phyloP scores from a whole-genome alignment of 768 basidiomycete genomes.

The Mrakia hoshinonis region DNA sequence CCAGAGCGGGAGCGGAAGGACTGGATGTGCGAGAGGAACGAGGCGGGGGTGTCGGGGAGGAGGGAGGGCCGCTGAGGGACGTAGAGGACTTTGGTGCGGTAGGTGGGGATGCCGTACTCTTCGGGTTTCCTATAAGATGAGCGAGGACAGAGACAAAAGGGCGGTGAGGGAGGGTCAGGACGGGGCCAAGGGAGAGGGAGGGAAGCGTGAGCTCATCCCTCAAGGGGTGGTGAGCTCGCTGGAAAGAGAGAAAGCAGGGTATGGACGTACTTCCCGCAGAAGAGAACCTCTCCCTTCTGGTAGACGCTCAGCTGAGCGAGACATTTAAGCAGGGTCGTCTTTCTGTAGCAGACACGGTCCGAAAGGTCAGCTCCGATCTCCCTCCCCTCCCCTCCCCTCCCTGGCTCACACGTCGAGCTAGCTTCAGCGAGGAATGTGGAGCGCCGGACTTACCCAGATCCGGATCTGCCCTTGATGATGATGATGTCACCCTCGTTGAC shows the following conservation, averaged over 20 bases:
- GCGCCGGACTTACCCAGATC: slow-evolving; percentile 52
- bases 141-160: background rate
- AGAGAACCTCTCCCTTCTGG: slow-evolving; percentile 52
- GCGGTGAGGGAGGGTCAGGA: background rate
- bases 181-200: background rate
- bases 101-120: slow-evolving; percentile 53
- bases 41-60: slow-evolving; percentile 68
- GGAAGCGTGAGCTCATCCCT: background rate
- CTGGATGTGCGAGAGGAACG: slow-evolving; percentile 56
- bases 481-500: slow-evolving; percentile 67
- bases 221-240: background rate
- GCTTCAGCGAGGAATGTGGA: no score
- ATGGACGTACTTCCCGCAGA: slow-evolving; percentile 53
- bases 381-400: background rate
- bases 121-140: slow-evolving; percentile 29
- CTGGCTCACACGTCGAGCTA: no score
- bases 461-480: slow-evolving; percentile 69
- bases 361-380: background rate
- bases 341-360: slow-evolving; percentile 32
- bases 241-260: background rate
- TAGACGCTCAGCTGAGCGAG: slow-evolving; percentile 70
- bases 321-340: slow-evolving; percentile 67
- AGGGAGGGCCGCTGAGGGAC: slow-evolving; percentile 81
- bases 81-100: slow-evolving; percentile 70
- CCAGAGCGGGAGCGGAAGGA: slow-evolving; percentile 46